Evolutionary conservation across 1,284 basidiomycete genomes (phyloP).

Genomic region (Sanguinoderma infundibulare): DNA sequence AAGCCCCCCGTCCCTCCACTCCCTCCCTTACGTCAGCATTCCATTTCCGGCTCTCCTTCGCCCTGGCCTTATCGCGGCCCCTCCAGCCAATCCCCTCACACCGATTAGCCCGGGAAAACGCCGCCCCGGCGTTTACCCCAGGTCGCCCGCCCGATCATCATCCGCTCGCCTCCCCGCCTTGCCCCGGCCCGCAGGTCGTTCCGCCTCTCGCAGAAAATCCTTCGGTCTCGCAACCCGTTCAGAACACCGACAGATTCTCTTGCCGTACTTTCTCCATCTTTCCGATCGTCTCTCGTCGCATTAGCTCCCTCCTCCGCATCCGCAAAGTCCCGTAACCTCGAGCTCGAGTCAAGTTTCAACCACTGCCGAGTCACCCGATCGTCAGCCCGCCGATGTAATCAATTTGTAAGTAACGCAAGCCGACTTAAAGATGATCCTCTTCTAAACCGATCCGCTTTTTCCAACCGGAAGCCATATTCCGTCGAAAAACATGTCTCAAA

Average conservation of each 20-base stretch:
- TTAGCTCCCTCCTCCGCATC: too few species aligned
- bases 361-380: neutral
- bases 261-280: neutral
- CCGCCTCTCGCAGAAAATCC: neutral
- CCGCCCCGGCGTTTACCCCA: too few species aligned
- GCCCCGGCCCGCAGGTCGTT: neutral
- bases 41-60: conserved; percentile 6
- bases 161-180: conserved; percentile 18
- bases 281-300: neutral
- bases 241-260: too few species aligned
- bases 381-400: too few species aligned
- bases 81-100: conserved; percentile 20
- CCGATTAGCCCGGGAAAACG: conserved; percentile 19
- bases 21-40: conserved; percentile 21
- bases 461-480: too few species aligned
- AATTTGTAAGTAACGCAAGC: too few species aligned
- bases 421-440: too few species aligned
- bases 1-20: neutral
- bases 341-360: too few species aligned
- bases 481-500: too few species aligned
- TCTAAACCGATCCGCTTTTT: too few species aligned
- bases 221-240: neutral
- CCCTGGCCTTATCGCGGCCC: conserved; percentile 21
- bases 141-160: too few species aligned
- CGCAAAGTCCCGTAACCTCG: too few species aligned